phyloP scores from a whole-genome alignment of 805 yeast genomes.

The Ogataea minuta region DNA sequence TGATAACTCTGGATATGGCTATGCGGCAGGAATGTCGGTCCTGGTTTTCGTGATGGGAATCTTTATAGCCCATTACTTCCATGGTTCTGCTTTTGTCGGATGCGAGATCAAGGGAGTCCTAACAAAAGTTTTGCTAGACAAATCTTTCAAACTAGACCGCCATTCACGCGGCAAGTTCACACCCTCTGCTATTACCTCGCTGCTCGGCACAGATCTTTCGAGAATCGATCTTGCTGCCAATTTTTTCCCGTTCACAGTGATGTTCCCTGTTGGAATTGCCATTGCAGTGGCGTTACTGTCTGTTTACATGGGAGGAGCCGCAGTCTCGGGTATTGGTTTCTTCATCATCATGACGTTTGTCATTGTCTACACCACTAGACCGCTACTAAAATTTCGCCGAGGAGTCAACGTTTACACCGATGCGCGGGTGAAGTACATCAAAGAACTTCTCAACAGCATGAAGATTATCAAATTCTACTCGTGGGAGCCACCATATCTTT shows the following conservation, averaged over 20 bases:
- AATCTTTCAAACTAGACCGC: conserved; percentile 61
- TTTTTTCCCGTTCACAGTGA: conserved; percentile 60
- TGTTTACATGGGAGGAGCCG: conserved; percentile 67
- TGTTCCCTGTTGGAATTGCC: conserved; percentile 62
- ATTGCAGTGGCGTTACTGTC: conserved; percentile 64
- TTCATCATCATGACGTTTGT: conserved; percentile 48
- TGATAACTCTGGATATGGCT: conserved; percentile 66
- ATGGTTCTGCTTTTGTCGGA: conserved; percentile 60
- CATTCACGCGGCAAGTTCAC: conserved; percentile 60
- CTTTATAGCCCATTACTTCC: conserved; percentile 61
- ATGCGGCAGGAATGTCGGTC: conserved; percentile 63
- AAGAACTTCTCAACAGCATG: conserved; percentile 76
- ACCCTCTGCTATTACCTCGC: conserved; percentile 67
- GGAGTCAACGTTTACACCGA: conserved; percentile 69
- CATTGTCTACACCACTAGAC: conserved; percentile 48
- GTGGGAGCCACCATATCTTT: conserved; percentile 82
- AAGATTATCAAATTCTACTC: conserved; percentile 84
- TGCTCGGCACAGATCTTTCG: conserved; percentile 79
- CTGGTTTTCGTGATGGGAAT: conserved; percentile 52
- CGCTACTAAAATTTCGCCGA: conserved; percentile 53
- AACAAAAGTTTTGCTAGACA: conserved; percentile 67
- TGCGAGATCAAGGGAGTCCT: conserved; percentile 68
- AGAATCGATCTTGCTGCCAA: conserved; percentile 77
- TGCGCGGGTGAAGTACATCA: conserved; percentile 67
- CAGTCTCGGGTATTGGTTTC: conserved; percentile 66